These are phyloP conservation scores for Hydrangea macrophylla DNA, from an alignment of 148 eudicot genomes.

Conservation along the genomic window DNA sequence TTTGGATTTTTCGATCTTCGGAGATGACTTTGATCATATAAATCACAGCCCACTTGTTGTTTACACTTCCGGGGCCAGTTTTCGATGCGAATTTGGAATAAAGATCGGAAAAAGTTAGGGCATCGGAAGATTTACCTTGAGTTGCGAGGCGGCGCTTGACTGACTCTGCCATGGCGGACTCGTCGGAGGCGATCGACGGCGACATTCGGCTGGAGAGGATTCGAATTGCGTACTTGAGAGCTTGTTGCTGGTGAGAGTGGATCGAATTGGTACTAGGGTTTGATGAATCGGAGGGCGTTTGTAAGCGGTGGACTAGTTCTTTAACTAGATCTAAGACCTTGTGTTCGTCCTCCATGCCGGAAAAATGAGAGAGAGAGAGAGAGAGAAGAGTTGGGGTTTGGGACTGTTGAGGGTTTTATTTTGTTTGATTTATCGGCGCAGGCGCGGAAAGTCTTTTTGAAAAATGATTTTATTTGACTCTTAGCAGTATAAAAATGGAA, in stretches of 20 bases:
- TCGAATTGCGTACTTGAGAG: constrained; percentile 65
- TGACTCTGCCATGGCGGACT: constrained; percentile 81
- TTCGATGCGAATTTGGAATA: constrained; percentile 59
- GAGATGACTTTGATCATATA: constrained; percentile 82
- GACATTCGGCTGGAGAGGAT: constrained; percentile 84
- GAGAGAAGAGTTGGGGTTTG: constrained; percentile 11
- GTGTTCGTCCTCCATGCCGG: constrained; percentile 58
- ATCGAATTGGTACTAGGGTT: constrained; percentile 40
- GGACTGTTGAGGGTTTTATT: constrained; percentile 14
- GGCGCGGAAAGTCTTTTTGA: constrained; percentile 24
- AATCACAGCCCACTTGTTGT: constrained; percentile 84
- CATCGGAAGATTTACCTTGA: constrained; percentile 85
- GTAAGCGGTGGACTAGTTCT: constrained; percentile 77
- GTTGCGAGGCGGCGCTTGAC: constrained; percentile 82
- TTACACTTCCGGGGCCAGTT: constrained; percentile 69
- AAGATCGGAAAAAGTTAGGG: constrained; percentile 84
- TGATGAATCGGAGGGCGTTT: constrained; percentile 20
- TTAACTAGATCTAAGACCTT: constrained; percentile 71
- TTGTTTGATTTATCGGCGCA: too few species aligned
- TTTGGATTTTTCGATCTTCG: constrained; percentile 52
- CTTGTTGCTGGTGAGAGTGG: constrained; percentile 31
- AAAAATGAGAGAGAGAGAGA: constrained; percentile 17
- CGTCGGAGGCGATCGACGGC: constrained; percentile 72
- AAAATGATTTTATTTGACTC: too few species aligned
- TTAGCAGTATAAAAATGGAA: too few species aligned